A percentile compares a stretch with the other conserved stretches of the same genome.
Conservation (phyloP, 2,329 filamentous ascomycete genomes). For the Sclerotinia borealis region DNA sequence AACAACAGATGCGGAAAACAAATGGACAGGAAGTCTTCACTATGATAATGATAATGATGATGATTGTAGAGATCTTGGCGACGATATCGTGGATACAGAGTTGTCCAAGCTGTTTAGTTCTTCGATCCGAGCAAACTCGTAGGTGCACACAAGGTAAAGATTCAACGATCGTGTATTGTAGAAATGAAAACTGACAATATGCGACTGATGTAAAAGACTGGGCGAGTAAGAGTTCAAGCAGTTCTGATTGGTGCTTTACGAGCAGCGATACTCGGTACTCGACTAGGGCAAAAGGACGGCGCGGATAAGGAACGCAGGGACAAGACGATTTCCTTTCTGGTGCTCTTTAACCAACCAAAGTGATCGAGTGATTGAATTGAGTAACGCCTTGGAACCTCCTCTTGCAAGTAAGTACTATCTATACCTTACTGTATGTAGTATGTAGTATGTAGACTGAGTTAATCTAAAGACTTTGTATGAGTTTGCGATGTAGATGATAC, state of each 20-base stretch:
- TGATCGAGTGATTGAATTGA: conserved; percentile 3
- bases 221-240: conserved; percentile 6
- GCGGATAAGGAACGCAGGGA: conserved; percentile 11
- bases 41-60: not conserved
- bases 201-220: conserved; percentile 7
- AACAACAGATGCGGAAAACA: not conserved
- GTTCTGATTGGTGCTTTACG: conserved; percentile 6
- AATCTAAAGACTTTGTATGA: not conserved
- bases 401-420: conserved; percentile 10
- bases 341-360: conserved; percentile 2
- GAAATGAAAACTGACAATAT: not conserved
- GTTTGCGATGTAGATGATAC: not conserved
- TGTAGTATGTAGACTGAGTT: conserved; percentile 2
- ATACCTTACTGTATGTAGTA: conserved; percentile 7
- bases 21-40: not conserved
- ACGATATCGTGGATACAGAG: not conserved
- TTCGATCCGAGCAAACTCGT: not conserved
- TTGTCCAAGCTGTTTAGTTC: not conserved
- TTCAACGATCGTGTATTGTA: conserved; percentile 7
- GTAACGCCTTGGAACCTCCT: not conserved
- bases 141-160: conserved; percentile 2
- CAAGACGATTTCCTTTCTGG: not conserved
- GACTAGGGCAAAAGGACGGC: not conserved
- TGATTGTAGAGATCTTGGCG: not conserved
- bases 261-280: conserved; percentile 10